Evolutionary conservation across 2,329 filamentous ascomycete genomes (phyloP).

Genomic region (Aspergillus awamori): DNA sequence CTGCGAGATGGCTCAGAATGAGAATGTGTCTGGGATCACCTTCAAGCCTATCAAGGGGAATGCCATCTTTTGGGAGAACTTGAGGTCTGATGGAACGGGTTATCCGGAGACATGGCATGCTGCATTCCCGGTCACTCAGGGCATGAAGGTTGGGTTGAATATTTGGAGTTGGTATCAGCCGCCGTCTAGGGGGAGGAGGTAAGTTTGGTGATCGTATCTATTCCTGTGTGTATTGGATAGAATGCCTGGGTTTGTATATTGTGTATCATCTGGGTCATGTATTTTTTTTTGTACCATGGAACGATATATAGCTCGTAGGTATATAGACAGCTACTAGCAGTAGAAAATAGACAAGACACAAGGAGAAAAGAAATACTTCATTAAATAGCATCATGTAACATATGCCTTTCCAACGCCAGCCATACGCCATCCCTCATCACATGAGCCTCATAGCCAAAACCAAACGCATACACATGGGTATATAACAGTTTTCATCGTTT

Average conservation of each 20-base stretch:
- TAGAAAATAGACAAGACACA: not conserved
- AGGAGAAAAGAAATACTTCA: not conserved
- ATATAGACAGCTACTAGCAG: not conserved
- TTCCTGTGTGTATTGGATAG: no score
- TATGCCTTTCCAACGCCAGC: not conserved
- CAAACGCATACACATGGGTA: slow-evolving; percentile 17
- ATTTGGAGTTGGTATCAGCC: slow-evolving; percentile 66
- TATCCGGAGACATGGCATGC: slow-evolving; percentile 65
- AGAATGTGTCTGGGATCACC: slow-evolving; percentile 53
- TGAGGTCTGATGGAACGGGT: slow-evolving; percentile 57
- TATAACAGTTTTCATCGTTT: not conserved
- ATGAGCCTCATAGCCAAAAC: slow-evolving; percentile 1
- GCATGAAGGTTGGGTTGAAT: slow-evolving; percentile 64
- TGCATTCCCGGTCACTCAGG: slow-evolving; percentile 58
- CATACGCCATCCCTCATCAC: not conserved
- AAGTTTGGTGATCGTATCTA: not conserved
- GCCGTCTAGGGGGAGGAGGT: slow-evolving; percentile 23
- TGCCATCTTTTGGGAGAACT: slow-evolving; percentile 66
- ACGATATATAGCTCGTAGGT: slow-evolving; percentile 4
- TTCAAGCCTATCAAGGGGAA: slow-evolving; percentile 62
- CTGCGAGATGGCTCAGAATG: not conserved
- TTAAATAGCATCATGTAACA: not conserved
- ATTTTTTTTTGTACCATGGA: not conserved
- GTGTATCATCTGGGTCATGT: not conserved
- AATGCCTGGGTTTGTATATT: not conserved